Percentiles rank a stretch among this genome's conserved stretches.
Conservation (phyloP, 805 yeast genomes). For the Osmozyma mogii region DNA sequence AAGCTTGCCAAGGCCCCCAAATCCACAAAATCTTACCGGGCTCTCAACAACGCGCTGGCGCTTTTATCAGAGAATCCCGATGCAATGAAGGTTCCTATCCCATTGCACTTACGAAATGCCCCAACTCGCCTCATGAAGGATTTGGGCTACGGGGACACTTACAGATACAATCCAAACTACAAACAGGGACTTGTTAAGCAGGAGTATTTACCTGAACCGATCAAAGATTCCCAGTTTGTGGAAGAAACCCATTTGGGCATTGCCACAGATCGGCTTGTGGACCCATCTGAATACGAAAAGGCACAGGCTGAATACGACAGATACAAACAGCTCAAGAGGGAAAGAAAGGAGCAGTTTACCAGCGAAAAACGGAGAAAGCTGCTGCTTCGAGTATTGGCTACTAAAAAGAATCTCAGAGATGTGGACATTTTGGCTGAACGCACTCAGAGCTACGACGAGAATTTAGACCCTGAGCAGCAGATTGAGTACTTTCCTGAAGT, state of each 20-base stretch:
- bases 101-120: conserved; percentile 84
- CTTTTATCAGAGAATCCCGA: conserved; percentile 51
- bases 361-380: background rate
- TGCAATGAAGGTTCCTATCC: conserved; percentile 56
- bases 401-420: background rate
- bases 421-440: background rate
- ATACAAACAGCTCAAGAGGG: background rate
- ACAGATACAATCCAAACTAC: conserved; percentile 84
- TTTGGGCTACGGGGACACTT: conserved; percentile 74
- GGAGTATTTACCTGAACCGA: conserved; percentile 61
- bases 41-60: conserved; percentile 60
- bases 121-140: conserved; percentile 90
- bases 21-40: conserved; percentile 79
- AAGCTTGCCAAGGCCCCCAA: conserved; percentile 80
- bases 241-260: conserved; percentile 51
- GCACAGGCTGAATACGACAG: background rate
- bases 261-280: conserved; percentile 4
- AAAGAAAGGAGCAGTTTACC: background rate
- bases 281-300: background rate
- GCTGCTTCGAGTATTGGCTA: too few relatives aligned
- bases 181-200: conserved; percentile 68
- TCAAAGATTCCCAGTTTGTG: conserved; percentile 37
- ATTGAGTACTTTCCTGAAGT: background rate
- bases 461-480: background rate
- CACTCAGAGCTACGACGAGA: background rate